A percentile compares a stretch with the other conserved stretches of the same genome.
Evolutionary conservation across 2,329 filamentous ascomycete species (phyloP).

Genomic region (Cryoendolithus antarcticus): DNA sequence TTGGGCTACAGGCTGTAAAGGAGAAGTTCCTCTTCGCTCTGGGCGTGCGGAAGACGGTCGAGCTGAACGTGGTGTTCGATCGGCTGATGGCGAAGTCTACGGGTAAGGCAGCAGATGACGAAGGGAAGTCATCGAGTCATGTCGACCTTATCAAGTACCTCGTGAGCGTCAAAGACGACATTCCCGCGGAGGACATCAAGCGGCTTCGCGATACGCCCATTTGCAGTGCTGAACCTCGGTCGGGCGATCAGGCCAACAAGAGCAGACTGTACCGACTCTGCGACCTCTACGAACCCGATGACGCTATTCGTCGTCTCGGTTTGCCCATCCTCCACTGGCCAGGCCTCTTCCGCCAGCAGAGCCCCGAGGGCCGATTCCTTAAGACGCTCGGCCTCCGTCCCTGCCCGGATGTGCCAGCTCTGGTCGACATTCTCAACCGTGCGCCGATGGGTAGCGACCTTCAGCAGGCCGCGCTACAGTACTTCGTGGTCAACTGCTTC

Average conservation of each 20-base stretch:
- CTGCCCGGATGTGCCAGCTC: conserved; percentile 57
- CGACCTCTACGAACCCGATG: conserved; percentile 71
- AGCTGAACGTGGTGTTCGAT: conserved; percentile 85
- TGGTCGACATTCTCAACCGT: conserved; percentile 66
- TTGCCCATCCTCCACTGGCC: conserved; percentile 77
- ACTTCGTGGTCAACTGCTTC: conserved; percentile 71
- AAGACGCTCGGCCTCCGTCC: conserved; percentile 58
- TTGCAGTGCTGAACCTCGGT: conserved; percentile 58
- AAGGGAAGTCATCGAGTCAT: conserved; percentile 63
- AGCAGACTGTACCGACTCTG: conserved; percentile 53
- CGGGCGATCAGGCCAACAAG: conserved; percentile 23
- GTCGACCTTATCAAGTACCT: conserved; percentile 92
- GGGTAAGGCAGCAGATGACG: conserved; percentile 34
- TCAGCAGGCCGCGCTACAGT: conserved; percentile 60
- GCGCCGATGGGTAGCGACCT: conserved; percentile 44
- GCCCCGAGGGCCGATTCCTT: conserved; percentile 65
- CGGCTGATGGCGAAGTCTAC: conserved; percentile 56
- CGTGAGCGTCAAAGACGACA: conserved; percentile 77
- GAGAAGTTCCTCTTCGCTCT: conserved; percentile 77
- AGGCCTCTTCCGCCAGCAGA: conserved; percentile 52
- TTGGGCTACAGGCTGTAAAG: conserved; percentile 65
- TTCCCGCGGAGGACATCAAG: conserved; percentile 68
- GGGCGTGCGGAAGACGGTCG: conserved; percentile 89
- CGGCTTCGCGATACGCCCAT: conserved; percentile 68
- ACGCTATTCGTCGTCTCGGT: conserved; percentile 53